Evolutionary conservation across 2,329 filamentous ascomycete species (phyloP).

Genomic region (Calonectria hongkongensis): DNA sequence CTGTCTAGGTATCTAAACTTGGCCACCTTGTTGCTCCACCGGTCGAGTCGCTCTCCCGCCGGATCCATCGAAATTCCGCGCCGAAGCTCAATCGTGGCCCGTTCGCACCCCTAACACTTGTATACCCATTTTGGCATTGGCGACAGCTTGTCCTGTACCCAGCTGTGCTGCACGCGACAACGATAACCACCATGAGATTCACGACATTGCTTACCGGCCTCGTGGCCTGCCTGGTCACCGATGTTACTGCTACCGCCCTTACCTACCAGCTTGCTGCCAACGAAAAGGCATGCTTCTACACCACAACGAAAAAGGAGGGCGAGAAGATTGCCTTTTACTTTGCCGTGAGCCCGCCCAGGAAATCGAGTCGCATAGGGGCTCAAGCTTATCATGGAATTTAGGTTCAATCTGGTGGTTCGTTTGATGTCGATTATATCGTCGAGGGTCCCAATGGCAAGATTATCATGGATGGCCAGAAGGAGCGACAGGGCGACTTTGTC

Average conservation of each 20-base stretch:
- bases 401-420: constrained; percentile 98
- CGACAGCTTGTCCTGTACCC: constrained; percentile 57
- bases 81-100: constrained; percentile 57
- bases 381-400: constrained; percentile 61
- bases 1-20: constrained; percentile 1
- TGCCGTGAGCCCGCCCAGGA: constrained; percentile 78
- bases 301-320: constrained; percentile 83
- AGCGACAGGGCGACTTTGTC: constrained; percentile 96
- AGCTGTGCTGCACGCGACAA: constrained; percentile 55
- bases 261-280: constrained; percentile 94
- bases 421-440: constrained; percentile 96
- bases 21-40: not conserved
- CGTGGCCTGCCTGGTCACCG: constrained; percentile 81
- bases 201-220: constrained; percentile 78
- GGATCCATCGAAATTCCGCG: constrained; percentile 53
- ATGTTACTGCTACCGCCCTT: constrained; percentile 89
- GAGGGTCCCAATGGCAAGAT: constrained; percentile 86
- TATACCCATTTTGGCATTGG: constrained; percentile 47
- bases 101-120: constrained; percentile 47
- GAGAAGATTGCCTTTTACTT: constrained; percentile 99
- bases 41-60: constrained; percentile 46
- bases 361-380: constrained; percentile 1
- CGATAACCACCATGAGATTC: constrained; percentile 76
- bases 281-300: constrained; percentile 97
- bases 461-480: constrained; percentile 91